These are phyloP conservation scores for Mycena indigotica DNA, from an alignment of 768 basidiomycete genomes.

Conservation along the genomic window DNA sequence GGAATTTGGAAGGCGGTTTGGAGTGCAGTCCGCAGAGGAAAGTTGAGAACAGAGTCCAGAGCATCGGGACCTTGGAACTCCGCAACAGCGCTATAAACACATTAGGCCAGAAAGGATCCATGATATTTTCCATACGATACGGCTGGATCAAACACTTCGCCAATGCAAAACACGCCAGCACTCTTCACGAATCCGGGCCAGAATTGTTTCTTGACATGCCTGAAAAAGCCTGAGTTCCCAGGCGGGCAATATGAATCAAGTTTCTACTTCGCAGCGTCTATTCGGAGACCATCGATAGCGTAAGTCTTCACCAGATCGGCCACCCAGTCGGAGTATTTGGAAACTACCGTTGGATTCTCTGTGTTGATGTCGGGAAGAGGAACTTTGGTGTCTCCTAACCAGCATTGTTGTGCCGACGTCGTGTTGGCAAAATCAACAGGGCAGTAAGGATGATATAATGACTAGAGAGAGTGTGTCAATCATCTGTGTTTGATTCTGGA, in stretches of 20 bases:
- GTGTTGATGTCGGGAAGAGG: constrained; percentile 82
- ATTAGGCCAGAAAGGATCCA: background rate
- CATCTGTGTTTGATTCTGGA: too few relatives aligned
- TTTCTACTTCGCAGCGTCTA: constrained; percentile 65
- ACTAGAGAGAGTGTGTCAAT: too few relatives aligned
- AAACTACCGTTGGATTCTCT: constrained; percentile 60
- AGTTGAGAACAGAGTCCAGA: constrained; percentile 73
- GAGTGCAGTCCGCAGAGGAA: constrained; percentile 67
- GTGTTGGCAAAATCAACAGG: constrained; percentile 69
- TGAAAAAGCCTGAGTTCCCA: constrained; percentile 27
- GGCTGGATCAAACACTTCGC: constrained; percentile 69
- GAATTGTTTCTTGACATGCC: constrained; percentile 72
- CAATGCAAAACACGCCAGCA: constrained; percentile 86
- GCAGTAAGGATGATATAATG: constrained; percentile 80
- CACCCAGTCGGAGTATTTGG: constrained; percentile 72
- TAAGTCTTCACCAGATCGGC: constrained; percentile 66
- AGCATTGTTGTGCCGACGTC: constrained; percentile 75
- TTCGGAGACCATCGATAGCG: constrained; percentile 81
- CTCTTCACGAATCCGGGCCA: constrained; percentile 74
- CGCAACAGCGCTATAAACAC: constrained; percentile 49
- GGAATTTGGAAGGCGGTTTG: constrained; percentile 71
- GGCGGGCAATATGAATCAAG: background rate
- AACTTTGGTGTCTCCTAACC: constrained; percentile 78
- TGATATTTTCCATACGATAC: constrained; percentile 41
- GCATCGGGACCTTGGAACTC: constrained; percentile 61